These are phyloP conservation scores for Chamaecyparis obtusa DNA, from an alignment of 75 land plant species.

Conservation along the genomic window DNA sequence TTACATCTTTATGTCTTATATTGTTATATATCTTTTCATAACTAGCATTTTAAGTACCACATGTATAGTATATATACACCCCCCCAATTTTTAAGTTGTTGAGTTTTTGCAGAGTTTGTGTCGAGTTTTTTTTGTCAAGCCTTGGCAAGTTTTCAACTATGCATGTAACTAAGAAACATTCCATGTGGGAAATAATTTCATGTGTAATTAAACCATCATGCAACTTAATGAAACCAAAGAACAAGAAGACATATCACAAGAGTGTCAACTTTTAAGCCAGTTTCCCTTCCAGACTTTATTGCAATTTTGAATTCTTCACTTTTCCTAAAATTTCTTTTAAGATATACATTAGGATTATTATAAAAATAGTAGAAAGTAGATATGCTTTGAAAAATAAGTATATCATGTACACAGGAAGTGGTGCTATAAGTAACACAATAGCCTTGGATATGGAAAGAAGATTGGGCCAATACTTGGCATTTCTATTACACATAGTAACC, in stretches of 20 bases:
- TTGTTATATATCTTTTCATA: no score
- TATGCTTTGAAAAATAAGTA: neutral
- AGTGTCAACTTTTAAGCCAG: neutral
- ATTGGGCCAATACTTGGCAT: neutral
- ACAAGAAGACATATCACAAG: neutral
- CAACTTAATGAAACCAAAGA: neutral
- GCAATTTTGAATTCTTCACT: neutral
- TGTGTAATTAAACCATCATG: neutral
- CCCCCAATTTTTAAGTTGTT: no score
- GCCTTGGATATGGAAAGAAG: neutral
- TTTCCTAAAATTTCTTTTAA: neutral
- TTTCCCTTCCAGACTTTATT: neutral
- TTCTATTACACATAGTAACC: neutral
- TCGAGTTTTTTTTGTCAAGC: no score
- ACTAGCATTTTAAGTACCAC: no score
- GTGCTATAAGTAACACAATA: constrained; percentile 6
- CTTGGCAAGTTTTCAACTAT: no score
- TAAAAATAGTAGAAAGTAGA: neutral
- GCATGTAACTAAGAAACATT: neutral
- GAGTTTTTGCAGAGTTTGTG: no score
- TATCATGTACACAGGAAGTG: neutral
- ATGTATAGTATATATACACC: no score
- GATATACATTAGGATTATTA: neutral
- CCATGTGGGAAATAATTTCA: neutral
- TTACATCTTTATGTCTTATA: no score